Conservation (phyloP, 345 rosid species). For the Corymbia maculata region DNA sequence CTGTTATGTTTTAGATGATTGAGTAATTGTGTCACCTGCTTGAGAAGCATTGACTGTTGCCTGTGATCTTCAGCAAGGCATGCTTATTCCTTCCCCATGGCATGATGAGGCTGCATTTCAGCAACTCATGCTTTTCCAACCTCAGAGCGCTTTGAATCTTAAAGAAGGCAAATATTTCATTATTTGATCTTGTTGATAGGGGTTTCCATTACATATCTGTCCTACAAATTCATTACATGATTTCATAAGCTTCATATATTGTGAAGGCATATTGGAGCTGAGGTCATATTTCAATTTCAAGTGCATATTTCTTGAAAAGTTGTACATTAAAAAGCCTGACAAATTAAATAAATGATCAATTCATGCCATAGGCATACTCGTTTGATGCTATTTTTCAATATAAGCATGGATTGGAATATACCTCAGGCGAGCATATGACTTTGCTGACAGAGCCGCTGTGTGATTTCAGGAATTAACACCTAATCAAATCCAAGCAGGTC, state of each 20-base stretch:
- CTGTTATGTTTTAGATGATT: neutral
- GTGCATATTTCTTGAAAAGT: neutral
- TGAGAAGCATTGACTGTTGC: neutral
- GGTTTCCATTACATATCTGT: neutral
- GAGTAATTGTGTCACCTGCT: neutral
- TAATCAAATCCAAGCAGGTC: conserved; percentile 92
- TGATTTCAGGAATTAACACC: conserved; percentile 69
- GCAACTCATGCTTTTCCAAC: neutral
- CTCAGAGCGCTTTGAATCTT: neutral
- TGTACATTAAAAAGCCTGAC: neutral
- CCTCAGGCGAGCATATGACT: neutral
- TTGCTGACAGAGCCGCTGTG: neutral
- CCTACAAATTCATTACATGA: neutral
- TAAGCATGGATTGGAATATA: neutral
- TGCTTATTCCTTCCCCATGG: neutral
- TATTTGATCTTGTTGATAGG: neutral
- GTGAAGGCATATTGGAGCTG: neutral
- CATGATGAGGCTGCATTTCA: neutral
- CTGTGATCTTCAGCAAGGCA: neutral
- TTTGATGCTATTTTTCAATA: neutral
- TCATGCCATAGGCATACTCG: neutral
- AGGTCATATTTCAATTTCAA: neutral
- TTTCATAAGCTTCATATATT: neutral
- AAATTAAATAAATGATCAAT: neutral
- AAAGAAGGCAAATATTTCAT: neutral